Evolutionary conservation across 2,329 filamentous ascomycete species (phyloP).

Genomic region (Aspergillus sp.): DNA sequence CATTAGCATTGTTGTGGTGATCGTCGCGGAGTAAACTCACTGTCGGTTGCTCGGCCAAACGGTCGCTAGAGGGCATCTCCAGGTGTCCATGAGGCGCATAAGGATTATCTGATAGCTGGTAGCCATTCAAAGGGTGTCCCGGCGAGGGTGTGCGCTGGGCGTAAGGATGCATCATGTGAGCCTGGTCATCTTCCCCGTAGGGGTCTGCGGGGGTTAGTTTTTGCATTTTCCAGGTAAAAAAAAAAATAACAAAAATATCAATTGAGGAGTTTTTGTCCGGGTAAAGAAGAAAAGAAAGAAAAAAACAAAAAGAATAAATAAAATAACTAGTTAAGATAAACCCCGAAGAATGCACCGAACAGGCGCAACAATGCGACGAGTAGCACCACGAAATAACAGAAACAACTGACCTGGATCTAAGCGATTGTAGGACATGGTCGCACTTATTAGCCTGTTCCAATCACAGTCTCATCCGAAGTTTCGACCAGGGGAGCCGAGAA

Average conservation of each 20-base stretch:
- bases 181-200: constrained; percentile 36
- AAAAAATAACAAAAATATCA: background rate
- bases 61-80: constrained; percentile 67
- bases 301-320: background rate
- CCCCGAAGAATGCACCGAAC: background rate
- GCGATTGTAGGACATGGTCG: constrained; percentile 61
- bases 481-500: constrained; percentile 17
- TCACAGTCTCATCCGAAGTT: background rate
- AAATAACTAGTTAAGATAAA: background rate
- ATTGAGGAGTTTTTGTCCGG: background rate
- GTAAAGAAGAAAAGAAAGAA: background rate
- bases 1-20: background rate
- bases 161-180: constrained; percentile 43
- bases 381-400: constrained; percentile 9
- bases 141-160: constrained; percentile 64
- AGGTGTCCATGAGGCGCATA: constrained; percentile 57
- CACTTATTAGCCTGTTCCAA: constrained; percentile 14
- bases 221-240: background rate
- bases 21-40: constrained; percentile 47
- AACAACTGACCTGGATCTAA: constrained; percentile 51
- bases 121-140: constrained; percentile 65
- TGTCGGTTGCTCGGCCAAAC: constrained; percentile 75
- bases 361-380: constrained; percentile 1
- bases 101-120: constrained; percentile 74
- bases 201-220: constrained; percentile 24